Conservation (phyloP, 352 stramenopile species). For the Phytophthora cajani region DNA sequence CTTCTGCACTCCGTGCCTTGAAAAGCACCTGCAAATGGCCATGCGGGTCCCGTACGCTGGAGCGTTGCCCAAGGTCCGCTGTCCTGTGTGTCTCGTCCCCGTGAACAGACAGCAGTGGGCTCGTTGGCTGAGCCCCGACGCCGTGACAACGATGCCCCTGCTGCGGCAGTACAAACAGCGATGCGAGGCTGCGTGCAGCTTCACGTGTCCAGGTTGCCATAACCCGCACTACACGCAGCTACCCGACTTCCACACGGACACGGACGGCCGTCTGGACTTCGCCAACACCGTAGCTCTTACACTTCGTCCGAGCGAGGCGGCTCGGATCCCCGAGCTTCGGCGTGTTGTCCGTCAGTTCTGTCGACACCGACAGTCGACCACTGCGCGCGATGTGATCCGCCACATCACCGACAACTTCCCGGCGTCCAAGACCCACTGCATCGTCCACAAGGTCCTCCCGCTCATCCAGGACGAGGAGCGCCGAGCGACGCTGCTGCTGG, state of each 20-base stretch:
- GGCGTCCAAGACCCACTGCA: constrained; percentile 12
- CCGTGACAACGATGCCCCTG: background rate
- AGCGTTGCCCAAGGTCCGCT: constrained; percentile 49
- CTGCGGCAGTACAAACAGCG: constrained; percentile 17
- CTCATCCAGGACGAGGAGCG: constrained; percentile 50
- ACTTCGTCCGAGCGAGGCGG: constrained; percentile 14
- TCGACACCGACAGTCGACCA: constrained; percentile 16
- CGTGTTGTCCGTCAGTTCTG: constrained; percentile 25
- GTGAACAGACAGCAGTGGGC: constrained; percentile 41
- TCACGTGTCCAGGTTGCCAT: constrained; percentile 39
- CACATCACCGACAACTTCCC: constrained; percentile 21
- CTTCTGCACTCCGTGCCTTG: constrained; percentile 45
- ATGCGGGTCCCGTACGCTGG: constrained; percentile 44
- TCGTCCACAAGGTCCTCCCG: constrained; percentile 32
- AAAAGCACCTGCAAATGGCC: constrained; percentile 30
- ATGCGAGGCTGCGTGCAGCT: constrained; percentile 32
- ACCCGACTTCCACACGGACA: background rate
- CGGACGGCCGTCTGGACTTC: constrained; percentile 1
- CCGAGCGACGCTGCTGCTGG: constrained; percentile 49
- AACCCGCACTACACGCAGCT: constrained; percentile 39
- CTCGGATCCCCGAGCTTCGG: constrained; percentile 22
- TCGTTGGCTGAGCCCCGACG: constrained; percentile 8
- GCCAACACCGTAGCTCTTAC: constrained; percentile 14
- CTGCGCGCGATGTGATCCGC: constrained; percentile 25
- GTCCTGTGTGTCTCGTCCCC: constrained; percentile 43